These are phyloP conservation scores for Croton setiger DNA, from an alignment of 441 rosid genomes.

Conservation along the genomic window DNA sequence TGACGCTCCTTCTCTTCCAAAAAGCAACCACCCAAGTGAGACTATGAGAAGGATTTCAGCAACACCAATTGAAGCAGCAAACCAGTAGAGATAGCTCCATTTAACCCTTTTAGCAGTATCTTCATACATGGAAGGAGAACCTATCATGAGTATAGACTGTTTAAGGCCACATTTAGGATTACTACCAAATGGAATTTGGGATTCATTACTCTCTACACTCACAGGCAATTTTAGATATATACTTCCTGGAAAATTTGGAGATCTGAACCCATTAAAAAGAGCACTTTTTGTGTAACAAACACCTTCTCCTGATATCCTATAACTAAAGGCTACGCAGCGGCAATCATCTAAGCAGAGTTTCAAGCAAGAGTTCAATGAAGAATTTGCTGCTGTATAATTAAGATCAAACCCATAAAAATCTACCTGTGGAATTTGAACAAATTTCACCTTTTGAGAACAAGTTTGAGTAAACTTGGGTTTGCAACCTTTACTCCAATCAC, in stretches of 20 bases:
- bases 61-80: constrained; percentile 35
- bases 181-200: constrained; percentile 3
- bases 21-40: constrained; percentile 35
- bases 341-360: constrained; percentile 34
- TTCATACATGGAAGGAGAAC: constrained; percentile 27
- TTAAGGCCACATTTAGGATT: constrained; percentile 5
- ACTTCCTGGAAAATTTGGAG: constrained; percentile 27
- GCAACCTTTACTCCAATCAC: constrained; percentile 43
- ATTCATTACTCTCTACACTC: constrained; percentile 10
- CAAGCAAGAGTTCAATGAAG: constrained; percentile 30
- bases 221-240: constrained; percentile 35
- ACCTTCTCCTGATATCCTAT: constrained; percentile 29
- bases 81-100: constrained; percentile 44
- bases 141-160: neutral
- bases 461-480: constrained; percentile 28
- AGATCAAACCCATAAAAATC: constrained; percentile 42
- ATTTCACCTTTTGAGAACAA: constrained; percentile 24
- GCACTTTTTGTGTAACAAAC: constrained; percentile 23
- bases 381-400: neutral
- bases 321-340: constrained; percentile 38
- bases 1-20: constrained; percentile 17
- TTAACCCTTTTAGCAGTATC: constrained; percentile 18
- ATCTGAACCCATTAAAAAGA: constrained; percentile 34
- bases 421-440: constrained; percentile 26
- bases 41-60: constrained; percentile 30